Evolutionary conservation across 148 eudicot species (phyloP), one percentile per base, ranked within the genome.

Genomic region (Fagopyrum esculentum): DNA sequence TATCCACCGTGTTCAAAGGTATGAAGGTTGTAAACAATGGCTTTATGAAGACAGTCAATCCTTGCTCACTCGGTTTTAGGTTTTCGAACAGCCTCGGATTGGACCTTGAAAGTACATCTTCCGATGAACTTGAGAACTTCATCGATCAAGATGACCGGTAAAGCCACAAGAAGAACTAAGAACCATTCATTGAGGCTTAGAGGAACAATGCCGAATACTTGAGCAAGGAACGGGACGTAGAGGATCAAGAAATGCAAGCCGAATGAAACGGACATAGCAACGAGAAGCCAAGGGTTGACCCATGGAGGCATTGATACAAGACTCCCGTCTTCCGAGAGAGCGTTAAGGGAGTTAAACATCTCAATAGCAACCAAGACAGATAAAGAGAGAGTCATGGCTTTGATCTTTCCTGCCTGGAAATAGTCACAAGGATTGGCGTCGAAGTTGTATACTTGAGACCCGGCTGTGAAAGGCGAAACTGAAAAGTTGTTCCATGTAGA

Each of bases 121-220:
- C 98, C 98, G 48, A 91, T 78, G 59, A 90, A 89, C 87, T 93
- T 93, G 48, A 91, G 90, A 78, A 89, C 78, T 79, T 93, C 98
- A 51, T 93, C 98, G 0, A 93, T 93, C 46, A 93, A 74, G 68
- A 93, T 93, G 46, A 93, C 93, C 0, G 91, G 93, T 0, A 89
- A 71, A 56, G 90, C 76, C 54, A 88, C 90, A 9, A 87, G 85
- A 78, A 89, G 59, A 9, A 89, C 91, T 51, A 89, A 78, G 56
- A 86, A 77, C 93, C 91, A 87, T 63, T 89, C 91, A 9, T 89
- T 86, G 29, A 87, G 75, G 85, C 89, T 87, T 19, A 89, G 83
- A 77, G 93, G 93, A 71, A 89, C 93, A 11, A 89, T 87, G 46
- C 93, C 89, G 60, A 89, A 89, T 6, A 89, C 87, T 84, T 84